A percentile compares a stretch with the other conserved stretches of the same genome.
phyloP scores from a whole-genome alignment of 768 basidiomycete species.

The Tulasnella calospora region DNA sequence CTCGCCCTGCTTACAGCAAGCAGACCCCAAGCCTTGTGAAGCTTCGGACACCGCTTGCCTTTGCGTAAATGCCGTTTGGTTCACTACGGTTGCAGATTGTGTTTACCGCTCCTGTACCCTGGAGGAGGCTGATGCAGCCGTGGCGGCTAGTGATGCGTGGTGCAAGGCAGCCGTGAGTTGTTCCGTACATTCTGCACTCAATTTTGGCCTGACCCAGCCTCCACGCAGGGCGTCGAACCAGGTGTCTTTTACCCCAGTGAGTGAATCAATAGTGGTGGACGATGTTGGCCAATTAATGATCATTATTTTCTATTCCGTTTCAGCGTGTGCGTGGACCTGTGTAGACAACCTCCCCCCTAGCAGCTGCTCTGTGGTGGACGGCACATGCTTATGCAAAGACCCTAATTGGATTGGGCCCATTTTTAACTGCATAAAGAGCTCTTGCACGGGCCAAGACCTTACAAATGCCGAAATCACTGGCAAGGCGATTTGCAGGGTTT shows the following conservation, averaged over 20 bases:
- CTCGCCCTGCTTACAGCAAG: background rate
- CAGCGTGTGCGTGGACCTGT: background rate
- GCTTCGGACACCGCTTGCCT: background rate
- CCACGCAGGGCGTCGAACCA: background rate
- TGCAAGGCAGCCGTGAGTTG: background rate
- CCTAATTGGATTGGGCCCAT: background rate
- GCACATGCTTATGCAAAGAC: background rate
- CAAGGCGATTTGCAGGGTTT: background rate
- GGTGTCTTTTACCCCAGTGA: background rate
- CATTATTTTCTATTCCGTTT: background rate
- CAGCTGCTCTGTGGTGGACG: background rate
- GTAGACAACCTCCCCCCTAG: background rate
- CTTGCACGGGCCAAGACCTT: background rate
- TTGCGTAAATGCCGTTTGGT: background rate
- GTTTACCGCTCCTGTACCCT: background rate
- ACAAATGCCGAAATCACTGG: background rate
- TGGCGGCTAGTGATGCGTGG: background rate
- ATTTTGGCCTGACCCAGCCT: background rate
- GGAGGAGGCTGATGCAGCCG: background rate
- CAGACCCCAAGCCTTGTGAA: background rate
- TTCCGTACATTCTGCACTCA: background rate
- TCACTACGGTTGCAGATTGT: background rate
- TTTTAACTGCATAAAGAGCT: background rate
- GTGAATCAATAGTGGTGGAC: background rate
- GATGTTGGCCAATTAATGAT: background rate